Conservation (phyloP, 2,329 filamentous ascomycete species). For the Mollisiaceae sp. region DNA sequence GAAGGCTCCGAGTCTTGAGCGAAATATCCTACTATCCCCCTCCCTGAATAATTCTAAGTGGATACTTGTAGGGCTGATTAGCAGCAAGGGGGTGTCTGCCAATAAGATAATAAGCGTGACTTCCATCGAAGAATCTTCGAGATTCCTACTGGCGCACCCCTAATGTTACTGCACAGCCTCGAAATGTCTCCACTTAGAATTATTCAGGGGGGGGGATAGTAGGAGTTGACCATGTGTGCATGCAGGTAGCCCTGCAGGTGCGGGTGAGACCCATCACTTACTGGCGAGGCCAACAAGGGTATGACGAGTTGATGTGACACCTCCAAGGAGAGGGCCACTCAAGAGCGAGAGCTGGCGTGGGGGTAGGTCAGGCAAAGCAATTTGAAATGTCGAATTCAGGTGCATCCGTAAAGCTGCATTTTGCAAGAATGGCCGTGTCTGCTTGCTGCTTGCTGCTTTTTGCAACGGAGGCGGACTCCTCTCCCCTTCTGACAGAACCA, state of each 20-base stretch:
- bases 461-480: conserved; percentile 5
- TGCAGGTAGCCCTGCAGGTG: conserved; percentile 30
- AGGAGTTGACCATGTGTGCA: conserved; percentile 21
- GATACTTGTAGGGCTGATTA: neutral
- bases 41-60: no score
- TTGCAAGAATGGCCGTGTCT: conserved; percentile 6
- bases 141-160: conserved; percentile 12
- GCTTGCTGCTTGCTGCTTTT: conserved; percentile 10
- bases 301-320: conserved; percentile 35
- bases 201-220: neutral
- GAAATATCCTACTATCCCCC: no score
- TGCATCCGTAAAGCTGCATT: conserved; percentile 8
- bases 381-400: conserved; percentile 22
- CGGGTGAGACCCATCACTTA: conserved; percentile 28
- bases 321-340: conserved; percentile 27
- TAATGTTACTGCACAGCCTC: conserved; percentile 3
- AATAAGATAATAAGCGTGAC: conserved; percentile 5
- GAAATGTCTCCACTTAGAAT: neutral
- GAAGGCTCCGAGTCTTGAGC: conserved; percentile 12
- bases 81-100: conserved; percentile 8
- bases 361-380: conserved; percentile 27
- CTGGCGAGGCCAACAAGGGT: conserved; percentile 22
- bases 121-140: conserved; percentile 5
- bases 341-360: conserved; percentile 21
- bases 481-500: neutral